Evolutionary conservation across 2,329 filamentous ascomycete species (phyloP).

Genomic region (Diaporthe amygdali): DNA sequence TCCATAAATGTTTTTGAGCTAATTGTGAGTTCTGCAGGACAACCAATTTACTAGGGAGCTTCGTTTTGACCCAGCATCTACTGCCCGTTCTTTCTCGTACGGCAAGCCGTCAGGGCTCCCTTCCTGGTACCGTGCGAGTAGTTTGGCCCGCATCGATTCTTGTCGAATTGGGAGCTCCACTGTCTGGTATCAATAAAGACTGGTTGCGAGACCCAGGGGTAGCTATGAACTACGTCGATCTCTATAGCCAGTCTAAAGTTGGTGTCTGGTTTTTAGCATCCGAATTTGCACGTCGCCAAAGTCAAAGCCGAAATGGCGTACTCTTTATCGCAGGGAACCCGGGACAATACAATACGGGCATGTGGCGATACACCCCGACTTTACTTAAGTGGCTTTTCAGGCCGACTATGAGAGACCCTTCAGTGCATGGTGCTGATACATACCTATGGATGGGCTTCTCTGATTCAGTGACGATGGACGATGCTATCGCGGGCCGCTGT

Average conservation of each 20-base stretch:
- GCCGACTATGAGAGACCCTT: constrained; percentile 12
- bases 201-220: constrained; percentile 24
- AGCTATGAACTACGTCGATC: constrained; percentile 18
- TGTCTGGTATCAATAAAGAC: constrained; percentile 25
- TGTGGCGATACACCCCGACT: constrained; percentile 4
- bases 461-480: constrained; percentile 27
- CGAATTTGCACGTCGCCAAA: constrained; percentile 28
- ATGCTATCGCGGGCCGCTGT: constrained; percentile 27
- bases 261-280: constrained; percentile 33
- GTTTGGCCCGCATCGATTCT: constrained; percentile 31
- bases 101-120: background rate
- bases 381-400: background rate
- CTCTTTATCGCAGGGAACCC: constrained; percentile 19
- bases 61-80: constrained; percentile 27
- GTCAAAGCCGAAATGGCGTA: constrained; percentile 14
- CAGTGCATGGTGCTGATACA: constrained; percentile 29
- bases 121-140: constrained; percentile 27
- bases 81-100: background rate
- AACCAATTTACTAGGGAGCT: constrained; percentile 27
- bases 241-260: constrained; percentile 30
- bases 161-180: constrained; percentile 28
- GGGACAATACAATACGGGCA: constrained; percentile 5
- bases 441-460: constrained; percentile 33
- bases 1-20: too few relatives aligned
- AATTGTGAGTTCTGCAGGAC: constrained; percentile 31